These are phyloP conservation scores for Coix lacrymajobi DNA, from an alignment of 176 grass and related monocot genomes.

Conservation along the genomic window DNA sequence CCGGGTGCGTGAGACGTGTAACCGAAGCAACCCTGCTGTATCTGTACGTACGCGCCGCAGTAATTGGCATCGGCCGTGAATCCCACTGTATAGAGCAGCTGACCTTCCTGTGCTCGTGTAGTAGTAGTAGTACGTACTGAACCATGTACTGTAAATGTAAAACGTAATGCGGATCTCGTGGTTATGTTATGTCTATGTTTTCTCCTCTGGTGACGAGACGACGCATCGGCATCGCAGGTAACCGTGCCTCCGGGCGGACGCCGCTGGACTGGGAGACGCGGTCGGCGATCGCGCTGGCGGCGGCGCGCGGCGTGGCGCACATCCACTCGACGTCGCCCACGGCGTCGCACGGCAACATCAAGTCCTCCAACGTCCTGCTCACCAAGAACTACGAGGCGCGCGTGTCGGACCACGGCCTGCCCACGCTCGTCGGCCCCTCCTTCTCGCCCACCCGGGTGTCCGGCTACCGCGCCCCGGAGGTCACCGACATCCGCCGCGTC, in stretches of 20 bases:
- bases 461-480: slow-evolving; percentile 92
- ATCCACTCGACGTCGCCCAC: slow-evolving; percentile 67
- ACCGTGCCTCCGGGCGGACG: slow-evolving; percentile 72
- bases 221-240: slow-evolving; percentile 40
- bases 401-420: slow-evolving; percentile 92
- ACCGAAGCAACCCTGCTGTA: slow-evolving; percentile 14
- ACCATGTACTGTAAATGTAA: too few species aligned
- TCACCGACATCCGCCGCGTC: slow-evolving; percentile 69
- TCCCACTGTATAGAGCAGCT: neutral
- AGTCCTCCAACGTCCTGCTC: slow-evolving; percentile 96
- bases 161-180: neutral
- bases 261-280: slow-evolving; percentile 90
- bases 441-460: slow-evolving; percentile 60
- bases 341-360: slow-evolving; percentile 96
- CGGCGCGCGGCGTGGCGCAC: slow-evolving; percentile 61
- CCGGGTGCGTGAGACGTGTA: slow-evolving; percentile 4
- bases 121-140: too few species aligned
- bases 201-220: neutral
- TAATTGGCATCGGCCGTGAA: slow-evolving; percentile 15
- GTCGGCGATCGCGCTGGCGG: slow-evolving; percentile 60
- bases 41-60: neutral
- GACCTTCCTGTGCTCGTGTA: neutral
- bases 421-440: slow-evolving; percentile 55
- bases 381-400: slow-evolving; percentile 78
- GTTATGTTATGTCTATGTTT: neutral